A percentile compares a stretch with the other conserved stretches of the same genome.
These are phyloP conservation scores for Yamadazyma spencermartinsiae DNA, from an alignment of 1,139 yeast genomes.

Conservation along the genomic window DNA sequence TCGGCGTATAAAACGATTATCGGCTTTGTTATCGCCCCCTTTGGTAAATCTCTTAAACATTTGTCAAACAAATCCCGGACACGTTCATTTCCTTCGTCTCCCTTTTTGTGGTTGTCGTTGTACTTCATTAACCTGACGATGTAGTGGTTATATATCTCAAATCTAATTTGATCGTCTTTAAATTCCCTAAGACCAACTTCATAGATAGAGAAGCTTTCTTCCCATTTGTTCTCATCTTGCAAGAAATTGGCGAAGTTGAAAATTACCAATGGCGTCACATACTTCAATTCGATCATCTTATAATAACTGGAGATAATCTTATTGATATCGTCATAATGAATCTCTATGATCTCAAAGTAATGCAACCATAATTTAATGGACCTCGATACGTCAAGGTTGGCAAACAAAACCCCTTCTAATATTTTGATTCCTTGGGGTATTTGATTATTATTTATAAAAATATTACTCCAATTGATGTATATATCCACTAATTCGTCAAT, in stretches of 20 bases:
- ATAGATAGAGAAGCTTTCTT: conserved; percentile 59
- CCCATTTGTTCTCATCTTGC: conserved; percentile 48
- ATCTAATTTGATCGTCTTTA: conserved; percentile 54
- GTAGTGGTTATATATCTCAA: conserved; percentile 74
- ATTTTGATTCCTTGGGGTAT: conserved; percentile 54
- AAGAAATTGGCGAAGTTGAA: conserved; percentile 67
- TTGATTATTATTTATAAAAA: conserved; percentile 47
- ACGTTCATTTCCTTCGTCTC: conserved; percentile 48
- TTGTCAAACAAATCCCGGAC: conserved; percentile 76
- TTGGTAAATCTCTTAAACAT: conserved; percentile 28
- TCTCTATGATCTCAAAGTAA: conserved; percentile 73
- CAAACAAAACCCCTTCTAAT: conserved; percentile 48
- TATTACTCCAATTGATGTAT: conserved; percentile 74
- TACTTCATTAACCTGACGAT: conserved; percentile 49
- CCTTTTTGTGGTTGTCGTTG: conserved; percentile 14
- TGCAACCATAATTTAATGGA: conserved; percentile 70
- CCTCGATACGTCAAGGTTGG: conserved; percentile 37
- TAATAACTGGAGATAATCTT: conserved; percentile 50
- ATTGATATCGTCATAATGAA: conserved; percentile 39
- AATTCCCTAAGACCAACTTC: conserved; percentile 68
- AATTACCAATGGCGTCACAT: conserved; percentile 69
- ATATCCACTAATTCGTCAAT: conserved; percentile 66
- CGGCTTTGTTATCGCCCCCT: conserved; percentile 42
- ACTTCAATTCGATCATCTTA: conserved; percentile 56
- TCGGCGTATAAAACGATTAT: conserved; percentile 59